These are phyloP conservation scores for Papiliotrema terrestris DNA, from an alignment of 1,284 basidiomycete species.

Conservation along the genomic window DNA sequence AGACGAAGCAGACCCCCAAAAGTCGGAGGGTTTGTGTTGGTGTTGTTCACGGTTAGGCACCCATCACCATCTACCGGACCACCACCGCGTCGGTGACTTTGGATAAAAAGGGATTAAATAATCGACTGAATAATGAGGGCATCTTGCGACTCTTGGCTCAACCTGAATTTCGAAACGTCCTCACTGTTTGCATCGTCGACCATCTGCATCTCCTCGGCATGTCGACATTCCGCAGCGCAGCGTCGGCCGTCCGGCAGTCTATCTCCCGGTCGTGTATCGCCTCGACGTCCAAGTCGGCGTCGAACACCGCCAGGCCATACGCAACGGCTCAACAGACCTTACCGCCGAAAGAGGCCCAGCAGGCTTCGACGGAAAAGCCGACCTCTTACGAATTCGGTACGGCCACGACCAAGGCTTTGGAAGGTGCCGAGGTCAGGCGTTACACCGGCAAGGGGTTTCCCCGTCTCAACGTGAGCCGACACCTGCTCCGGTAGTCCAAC, in stretches of 20 bases:
- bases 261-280: slow-evolving; percentile 12
- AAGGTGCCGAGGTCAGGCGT: neutral
- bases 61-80: too few relatives aligned
- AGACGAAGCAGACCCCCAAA: neutral
- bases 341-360: too few relatives aligned
- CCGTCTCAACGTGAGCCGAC: slow-evolving; percentile 2
- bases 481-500: neutral
- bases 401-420: neutral
- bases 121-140: neutral
- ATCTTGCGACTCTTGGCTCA: neutral
- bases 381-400: neutral
- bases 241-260: slow-evolving; percentile 19
- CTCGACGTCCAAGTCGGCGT: slow-evolving; percentile 19
- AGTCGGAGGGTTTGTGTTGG: neutral
- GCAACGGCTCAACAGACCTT: slow-evolving; percentile 12
- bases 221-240: neutral
- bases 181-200: neutral
- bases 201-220: neutral
- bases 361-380: neutral
- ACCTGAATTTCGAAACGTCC: neutral
- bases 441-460: slow-evolving; percentile 4
- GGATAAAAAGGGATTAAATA: slow-evolving; percentile 1
- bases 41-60: neutral
- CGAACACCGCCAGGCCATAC: slow-evolving; percentile 9
- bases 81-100: neutral